phyloP scores from a whole-genome alignment of 805 yeast genomes.

The Lipomyces yamanashiensis region DNA sequence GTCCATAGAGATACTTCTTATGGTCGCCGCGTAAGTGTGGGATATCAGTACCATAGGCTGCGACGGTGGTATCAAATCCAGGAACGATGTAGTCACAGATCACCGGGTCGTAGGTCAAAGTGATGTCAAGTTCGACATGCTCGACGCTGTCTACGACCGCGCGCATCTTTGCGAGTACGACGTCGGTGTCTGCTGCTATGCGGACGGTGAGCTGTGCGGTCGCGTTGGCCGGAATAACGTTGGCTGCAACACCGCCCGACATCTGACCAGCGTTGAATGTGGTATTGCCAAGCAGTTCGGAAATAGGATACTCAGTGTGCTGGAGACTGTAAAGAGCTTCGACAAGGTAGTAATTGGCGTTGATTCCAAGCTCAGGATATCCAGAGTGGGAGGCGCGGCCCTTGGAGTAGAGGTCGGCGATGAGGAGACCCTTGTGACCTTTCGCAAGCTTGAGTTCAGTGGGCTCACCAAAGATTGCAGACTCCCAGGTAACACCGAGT shows the following conservation, averaged over 20 bases:
- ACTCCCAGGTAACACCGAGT: conserved; percentile 55
- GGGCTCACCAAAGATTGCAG: conserved; percentile 76
- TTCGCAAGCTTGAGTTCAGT: conserved; percentile 69
- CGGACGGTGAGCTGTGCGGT: conserved; percentile 56
- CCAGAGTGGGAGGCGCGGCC: conserved; percentile 58
- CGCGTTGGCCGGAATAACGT: conserved; percentile 67
- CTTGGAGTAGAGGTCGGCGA: conserved; percentile 24
- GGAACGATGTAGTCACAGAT: conserved; percentile 65
- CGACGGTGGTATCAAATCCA: conserved; percentile 61
- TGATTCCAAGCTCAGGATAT: conserved; percentile 69
- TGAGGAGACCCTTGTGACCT: conserved; percentile 58
- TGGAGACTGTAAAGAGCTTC: conserved; percentile 55
- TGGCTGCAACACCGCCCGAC: conserved; percentile 66
- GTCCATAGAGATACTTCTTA: conserved; percentile 64
- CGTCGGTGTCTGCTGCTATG: conserved; percentile 55
- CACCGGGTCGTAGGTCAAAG: conserved; percentile 40
- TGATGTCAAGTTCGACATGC: conserved; percentile 36
- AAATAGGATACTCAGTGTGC: conserved; percentile 53
- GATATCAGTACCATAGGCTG: conserved; percentile 60
- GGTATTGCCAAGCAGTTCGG: conserved; percentile 61
- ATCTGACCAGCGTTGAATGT: conserved; percentile 66
- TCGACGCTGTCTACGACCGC: conserved; percentile 45
- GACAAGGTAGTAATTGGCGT: conserved; percentile 62
- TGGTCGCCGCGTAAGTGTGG: conserved; percentile 51
- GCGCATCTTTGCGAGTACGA: conserved; percentile 48